Evolutionary conservation across 2,329 filamentous ascomycete genomes (phyloP), one percentile per base, ranked within the genome.

Genomic region (Didymella pinodella): DNA sequence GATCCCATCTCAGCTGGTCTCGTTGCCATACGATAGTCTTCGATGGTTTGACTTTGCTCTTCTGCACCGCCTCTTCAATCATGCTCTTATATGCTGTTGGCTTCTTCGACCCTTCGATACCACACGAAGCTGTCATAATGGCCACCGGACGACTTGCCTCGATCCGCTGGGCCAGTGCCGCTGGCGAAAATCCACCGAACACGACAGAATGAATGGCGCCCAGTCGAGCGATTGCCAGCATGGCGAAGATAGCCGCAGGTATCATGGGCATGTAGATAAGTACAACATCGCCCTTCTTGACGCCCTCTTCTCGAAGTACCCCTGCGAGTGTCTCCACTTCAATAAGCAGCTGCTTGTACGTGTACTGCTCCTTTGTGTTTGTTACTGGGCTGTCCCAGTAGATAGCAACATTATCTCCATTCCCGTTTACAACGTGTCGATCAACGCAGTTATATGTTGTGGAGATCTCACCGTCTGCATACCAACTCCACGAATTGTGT

Each of bases 241-340:
- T 92, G 10, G 90, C 93, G 62, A 96, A 87, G n/a, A 97, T 76
- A 1, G 93, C 91, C 0, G 92, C 89, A 0, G 94, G 93, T 43
- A 97, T 92, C 93, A 97, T 97, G 54, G 93, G 93, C 93, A 97
- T 97, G 77, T 97, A 98, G 28, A 97, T 86, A 63, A 97, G 84
- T 6, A 97, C 92, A 0, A 95, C 90, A 79, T 97, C 91, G 1
- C 93, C 93, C 76, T 86, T 92, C 65, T 83, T 83, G 5, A 97
- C 90, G 0, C 93, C 93, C 69, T 94, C 88, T 74, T 95, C 91
- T 54, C 89, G 82, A 69, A 98, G 77, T 2, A 93, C 92, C 0
- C 91, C 93, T 0, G 93, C 93, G 49, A 96, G 84, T 5, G 87
- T 85, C 75, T 94, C 89, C 1, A 97, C 91, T 73, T 97, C 91